These are phyloP conservation scores for Saccharum spontaneum DNA, from an alignment of 176 grass and related monocot genomes.

Conservation along the genomic window DNA sequence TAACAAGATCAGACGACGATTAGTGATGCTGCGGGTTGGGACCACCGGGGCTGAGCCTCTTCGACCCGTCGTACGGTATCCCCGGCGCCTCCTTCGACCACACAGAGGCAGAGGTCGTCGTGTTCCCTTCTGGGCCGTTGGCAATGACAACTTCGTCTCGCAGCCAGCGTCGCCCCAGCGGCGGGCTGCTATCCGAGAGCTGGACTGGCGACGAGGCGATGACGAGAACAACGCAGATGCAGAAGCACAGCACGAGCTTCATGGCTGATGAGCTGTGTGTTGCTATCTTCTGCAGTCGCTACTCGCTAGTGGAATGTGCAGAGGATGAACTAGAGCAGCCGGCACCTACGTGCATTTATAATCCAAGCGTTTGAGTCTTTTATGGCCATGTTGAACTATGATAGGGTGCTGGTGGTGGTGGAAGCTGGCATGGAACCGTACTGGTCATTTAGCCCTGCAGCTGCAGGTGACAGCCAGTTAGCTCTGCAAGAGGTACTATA, in stretches of 20 bases:
- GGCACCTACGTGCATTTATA: conserved; percentile 41
- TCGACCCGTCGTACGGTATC: conserved; percentile 24
- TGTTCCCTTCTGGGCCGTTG: neutral
- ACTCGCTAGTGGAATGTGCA: neutral
- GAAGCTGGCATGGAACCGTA: neutral
- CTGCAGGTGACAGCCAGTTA: neutral
- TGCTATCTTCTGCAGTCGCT: neutral
- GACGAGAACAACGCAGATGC: conserved; percentile 32
- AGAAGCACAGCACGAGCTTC: conserved; percentile 38
- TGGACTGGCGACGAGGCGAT: neutral
- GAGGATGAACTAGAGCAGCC: neutral
- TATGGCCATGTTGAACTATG: neutral
- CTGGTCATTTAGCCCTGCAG: neutral
- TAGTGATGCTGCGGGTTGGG: conserved; percentile 56
- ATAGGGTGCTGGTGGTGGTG: conserved; percentile 22
- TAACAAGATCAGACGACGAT: neutral
- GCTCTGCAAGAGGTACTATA: neutral
- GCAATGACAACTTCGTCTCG: neutral
- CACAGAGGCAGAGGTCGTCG: neutral
- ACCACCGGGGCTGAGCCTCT: conserved; percentile 56
- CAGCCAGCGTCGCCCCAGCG: conserved; percentile 31
- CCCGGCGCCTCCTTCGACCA: conserved; percentile 31
- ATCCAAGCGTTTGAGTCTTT: neutral
- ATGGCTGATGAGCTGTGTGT: neutral
- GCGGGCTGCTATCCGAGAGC: neutral